Base-by-base conservation (phyloP, 1,284 basidiomycete genomes). In the Cutaneotrichosporon cutaneum region DNA sequence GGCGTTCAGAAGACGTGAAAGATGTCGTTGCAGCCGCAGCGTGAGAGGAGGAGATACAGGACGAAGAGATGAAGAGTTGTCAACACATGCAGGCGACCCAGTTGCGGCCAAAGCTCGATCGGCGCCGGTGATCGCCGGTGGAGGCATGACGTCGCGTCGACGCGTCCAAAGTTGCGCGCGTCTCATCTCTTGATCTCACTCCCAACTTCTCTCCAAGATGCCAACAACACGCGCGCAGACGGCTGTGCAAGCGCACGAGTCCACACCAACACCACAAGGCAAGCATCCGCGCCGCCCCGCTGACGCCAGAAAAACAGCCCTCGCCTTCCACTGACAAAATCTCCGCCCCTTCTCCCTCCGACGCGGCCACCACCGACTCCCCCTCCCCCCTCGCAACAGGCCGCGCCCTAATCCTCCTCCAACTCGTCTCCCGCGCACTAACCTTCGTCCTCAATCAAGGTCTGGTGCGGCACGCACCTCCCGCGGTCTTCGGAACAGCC, bases 371-470 rank as follows among this genome's bases (percentile, higher is more conserved):
- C n/a, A 8, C 47, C 30, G n/a, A 44, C 30, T 7, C 39, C 11
- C 33, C 48, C 4, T 60, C 53, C 8, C 53, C 58, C 6, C 36
- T 59, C 14, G 35, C 33, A 10, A 61, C 54, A 1, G 87, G 86
- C 16, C 85, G 85, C n/a, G 88, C 89, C 26, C 84, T 98, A 33
- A 87, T 98, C 71, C 85, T 87, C 32, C 86, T 98, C 13, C 95
- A 98, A 73, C 81, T 97, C 48, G 81, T 88, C 59, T 90, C 92
- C 36, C 85, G 95, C 0, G 71, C 90, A 6, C 83, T 94, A 67
- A 97, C 95, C 0, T 97, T 96, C 72, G 77, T 83, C 6, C 84
- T 98, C 53, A 97, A 98, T 77, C 93, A 97, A 78, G 65, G 68
- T 0, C 84, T 97, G 7, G 83, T 97, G 51, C 87, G 93, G 1